These are phyloP conservation scores for Pisolithus tinctorius DNA, from an alignment of 768 basidiomycete species.

Conservation along the genomic window DNA sequence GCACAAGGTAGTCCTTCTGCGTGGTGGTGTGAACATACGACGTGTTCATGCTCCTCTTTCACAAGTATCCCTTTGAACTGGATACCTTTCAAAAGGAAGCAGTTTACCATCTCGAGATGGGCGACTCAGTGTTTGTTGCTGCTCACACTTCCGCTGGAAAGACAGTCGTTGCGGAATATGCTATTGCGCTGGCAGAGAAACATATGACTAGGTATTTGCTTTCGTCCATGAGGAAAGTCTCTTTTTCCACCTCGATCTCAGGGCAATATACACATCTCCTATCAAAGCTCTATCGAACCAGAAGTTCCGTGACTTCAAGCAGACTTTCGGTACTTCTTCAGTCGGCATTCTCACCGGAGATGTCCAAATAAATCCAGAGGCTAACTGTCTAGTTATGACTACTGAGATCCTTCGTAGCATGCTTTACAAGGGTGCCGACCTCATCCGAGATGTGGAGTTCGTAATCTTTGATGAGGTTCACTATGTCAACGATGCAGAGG, in stretches of 20 bases:
- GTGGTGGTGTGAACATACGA: not conserved
- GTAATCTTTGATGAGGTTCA: slow-evolving; percentile 99
- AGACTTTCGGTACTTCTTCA: slow-evolving; percentile 83
- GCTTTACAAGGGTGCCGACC: slow-evolving; percentile 97
- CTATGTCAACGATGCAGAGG: slow-evolving; percentile 99
- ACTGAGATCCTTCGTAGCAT: slow-evolving; percentile 97
- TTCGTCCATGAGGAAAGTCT: slow-evolving; percentile 9
- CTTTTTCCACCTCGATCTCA: slow-evolving; percentile 24
- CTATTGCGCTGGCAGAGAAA: slow-evolving; percentile 91
- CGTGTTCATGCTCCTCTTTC: not conserved
- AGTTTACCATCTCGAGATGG: slow-evolving; percentile 94
- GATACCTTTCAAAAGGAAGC: slow-evolving; percentile 99
- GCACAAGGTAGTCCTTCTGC: slow-evolving; percentile 54
- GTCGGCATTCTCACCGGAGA: slow-evolving; percentile 98
- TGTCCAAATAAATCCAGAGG: slow-evolving; percentile 98
- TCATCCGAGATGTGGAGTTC: slow-evolving; percentile 98
- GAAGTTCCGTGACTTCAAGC: slow-evolving; percentile 98
- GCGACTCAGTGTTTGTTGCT: slow-evolving; percentile 98
- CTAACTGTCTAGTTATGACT: slow-evolving; percentile 94
- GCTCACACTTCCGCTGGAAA: slow-evolving; percentile 99
- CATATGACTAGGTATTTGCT: slow-evolving; percentile 90
- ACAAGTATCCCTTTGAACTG: slow-evolving; percentile 96
- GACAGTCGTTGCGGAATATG: slow-evolving; percentile 98
- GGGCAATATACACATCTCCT: slow-evolving; percentile 97
- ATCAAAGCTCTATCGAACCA: slow-evolving; percentile 99